Base-by-base conservation (phyloP, 306 rosid genomes). In the Quercus agrifolia region DNA sequence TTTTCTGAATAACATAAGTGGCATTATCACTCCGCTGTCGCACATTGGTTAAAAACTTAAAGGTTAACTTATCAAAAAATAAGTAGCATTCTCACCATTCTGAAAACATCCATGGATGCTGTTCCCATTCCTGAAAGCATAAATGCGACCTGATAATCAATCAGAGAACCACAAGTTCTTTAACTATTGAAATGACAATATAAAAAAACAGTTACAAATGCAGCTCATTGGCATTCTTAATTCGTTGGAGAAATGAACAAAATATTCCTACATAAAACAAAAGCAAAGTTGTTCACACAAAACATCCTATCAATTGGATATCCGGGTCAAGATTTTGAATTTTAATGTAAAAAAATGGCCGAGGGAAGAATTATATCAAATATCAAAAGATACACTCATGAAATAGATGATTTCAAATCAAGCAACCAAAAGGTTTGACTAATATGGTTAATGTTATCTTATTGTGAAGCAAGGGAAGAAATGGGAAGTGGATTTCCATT, bases 121-220 rank as follows among this genome's bases (percentile, higher is more conserved):
- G 95, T 75, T 64, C 97, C 96, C 98, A 93, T 95, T 75, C 98
- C 99, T 11, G 96, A 84, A 67, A 95, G 97, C 99, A 93, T 95
- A 27, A 95, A 61, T 41, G 93, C 99, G 18, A 93, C 99, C 99
- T 93, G 89, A 67, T 64, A 82, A 81, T 69, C 76, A 62, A 75
- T 58, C 74, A 79, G 74, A 74, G 35, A 75, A 61, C 33, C 82
- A 27, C 77, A 46, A 63, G 41, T 41, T 80, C 59, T 56, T 74
- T 71, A 76, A 57, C 76, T 57, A 51, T 44, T 35, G 11, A 23
- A 76, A 56, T 33, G 52, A 27, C 14, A 38, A 75, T 57, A 70
- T 28, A 17, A 76, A 25, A 41, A 41, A 44, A 67, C 3, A 35
- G 67, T 76, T 31, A 3, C 74, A 56, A 55, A n/a, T 74, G 44